Percentiles rank a stretch among this genome's conserved stretches.
phyloP scores from a whole-genome alignment of 768 basidiomycete genomes.

The Jaapia argillacea region DNA sequence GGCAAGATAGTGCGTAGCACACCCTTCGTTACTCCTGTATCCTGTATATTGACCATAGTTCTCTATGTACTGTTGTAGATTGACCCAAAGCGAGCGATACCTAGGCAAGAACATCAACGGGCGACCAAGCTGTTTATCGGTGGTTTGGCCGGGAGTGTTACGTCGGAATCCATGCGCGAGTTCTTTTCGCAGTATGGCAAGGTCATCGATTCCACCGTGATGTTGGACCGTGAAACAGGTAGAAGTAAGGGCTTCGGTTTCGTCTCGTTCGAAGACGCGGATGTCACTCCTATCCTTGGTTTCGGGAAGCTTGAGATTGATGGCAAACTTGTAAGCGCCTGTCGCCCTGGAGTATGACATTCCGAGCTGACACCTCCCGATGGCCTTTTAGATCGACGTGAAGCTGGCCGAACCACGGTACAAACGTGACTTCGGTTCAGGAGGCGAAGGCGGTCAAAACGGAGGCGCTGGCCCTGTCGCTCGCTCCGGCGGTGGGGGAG shows the following conservation, averaged over 20 bases:
- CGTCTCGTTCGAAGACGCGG: constrained; percentile 89
- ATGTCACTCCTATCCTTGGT: constrained; percentile 81
- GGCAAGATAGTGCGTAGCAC: constrained; percentile 82
- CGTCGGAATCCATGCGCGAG: constrained; percentile 85
- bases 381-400: constrained; percentile 72
- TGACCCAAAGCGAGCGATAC: constrained; percentile 98
- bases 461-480: constrained; percentile 10
- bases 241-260: constrained; percentile 97
- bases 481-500: constrained; percentile 9
- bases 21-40: constrained; percentile 3
- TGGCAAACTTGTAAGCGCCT: constrained; percentile 76
- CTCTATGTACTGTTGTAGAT: constrained; percentile 47
- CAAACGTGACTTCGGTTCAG: constrained; percentile 57
- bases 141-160: constrained; percentile 84
- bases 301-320: constrained; percentile 88
- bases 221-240: constrained; percentile 94
- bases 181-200: constrained; percentile 93
- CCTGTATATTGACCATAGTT: constrained; percentile 1
- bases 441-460: constrained; percentile 28
- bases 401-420: constrained; percentile 91
- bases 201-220: constrained; percentile 96
- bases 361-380: not conserved
- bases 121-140: constrained; percentile 96
- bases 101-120: constrained; percentile 87
- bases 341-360: not conserved